Conservation (phyloP, 2,329 filamentous ascomycete genomes). For the Tolypocladium amazonense region DNA sequence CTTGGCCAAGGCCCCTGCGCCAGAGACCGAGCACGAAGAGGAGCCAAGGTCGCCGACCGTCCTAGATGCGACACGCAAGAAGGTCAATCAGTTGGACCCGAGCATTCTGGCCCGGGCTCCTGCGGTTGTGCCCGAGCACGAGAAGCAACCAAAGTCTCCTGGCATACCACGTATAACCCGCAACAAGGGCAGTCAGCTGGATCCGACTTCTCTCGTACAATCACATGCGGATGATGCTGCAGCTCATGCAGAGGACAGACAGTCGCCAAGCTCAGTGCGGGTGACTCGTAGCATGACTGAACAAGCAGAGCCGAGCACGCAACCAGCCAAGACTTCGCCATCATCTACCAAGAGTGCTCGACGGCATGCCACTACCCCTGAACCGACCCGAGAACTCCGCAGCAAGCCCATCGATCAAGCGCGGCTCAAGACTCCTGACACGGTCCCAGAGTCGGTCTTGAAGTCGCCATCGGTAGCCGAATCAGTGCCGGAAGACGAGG, state of each 20-base stretch:
- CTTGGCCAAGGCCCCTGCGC: conserved; percentile 12
- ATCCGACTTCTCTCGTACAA: conserved; percentile 16
- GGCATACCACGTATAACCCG: conserved; percentile 13
- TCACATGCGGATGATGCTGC: conserved; percentile 7
- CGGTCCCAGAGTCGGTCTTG: conserved; percentile 6
- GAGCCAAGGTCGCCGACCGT: background rate
- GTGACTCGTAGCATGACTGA: conserved; percentile 13
- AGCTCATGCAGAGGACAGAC: conserved; percentile 6
- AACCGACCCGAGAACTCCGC: conserved; percentile 12
- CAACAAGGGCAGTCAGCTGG: conserved; percentile 13
- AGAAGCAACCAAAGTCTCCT: background rate
- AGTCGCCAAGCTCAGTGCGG: conserved; percentile 12
- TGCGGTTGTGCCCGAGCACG: conserved; percentile 1
- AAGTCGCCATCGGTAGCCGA: conserved; percentile 18
- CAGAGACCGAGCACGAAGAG: background rate
- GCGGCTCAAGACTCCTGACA: conserved; percentile 11
- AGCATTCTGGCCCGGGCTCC: conserved; percentile 14
- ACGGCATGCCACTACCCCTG: conserved; percentile 11
- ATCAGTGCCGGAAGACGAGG: conserved; percentile 13
- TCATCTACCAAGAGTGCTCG: conserved; percentile 11
- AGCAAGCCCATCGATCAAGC: conserved; percentile 10
- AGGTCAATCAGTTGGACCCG: conserved; percentile 14
- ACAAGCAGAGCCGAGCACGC: conserved; percentile 1
- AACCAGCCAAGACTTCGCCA: background rate
- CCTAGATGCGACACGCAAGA: conserved; percentile 17